phyloP scores from a whole-genome alignment of 805 yeast genomes.

The Candida sakaeoensis region DNA sequence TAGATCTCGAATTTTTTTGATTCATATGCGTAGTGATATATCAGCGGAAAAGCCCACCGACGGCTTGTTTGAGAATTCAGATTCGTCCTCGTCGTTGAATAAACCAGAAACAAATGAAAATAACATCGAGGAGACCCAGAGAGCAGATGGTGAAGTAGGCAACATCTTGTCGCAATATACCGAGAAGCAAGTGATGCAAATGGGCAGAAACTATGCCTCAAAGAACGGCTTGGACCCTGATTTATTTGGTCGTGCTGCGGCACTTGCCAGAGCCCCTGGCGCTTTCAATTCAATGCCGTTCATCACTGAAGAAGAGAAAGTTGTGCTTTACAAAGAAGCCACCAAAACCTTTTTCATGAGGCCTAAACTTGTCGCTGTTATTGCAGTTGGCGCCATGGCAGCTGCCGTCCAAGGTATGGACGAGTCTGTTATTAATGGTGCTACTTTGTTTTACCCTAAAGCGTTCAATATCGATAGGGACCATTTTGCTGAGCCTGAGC shows the following conservation, averaged over 20 bases:
- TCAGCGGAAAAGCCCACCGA: constrained; percentile 3
- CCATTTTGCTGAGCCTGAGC: constrained; percentile 40
- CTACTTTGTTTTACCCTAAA: constrained; percentile 55
- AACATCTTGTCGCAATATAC: constrained; percentile 56
- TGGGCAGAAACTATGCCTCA: constrained; percentile 65
- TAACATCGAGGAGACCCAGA: constrained; percentile 18
- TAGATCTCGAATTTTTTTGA: background rate
- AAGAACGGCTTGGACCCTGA: constrained; percentile 55
- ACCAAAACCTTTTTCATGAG: constrained; percentile 45
- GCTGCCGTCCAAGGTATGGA: constrained; percentile 78
- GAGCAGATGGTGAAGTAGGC: constrained; percentile 22
- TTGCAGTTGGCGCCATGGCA: constrained; percentile 61
- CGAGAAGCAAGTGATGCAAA: constrained; percentile 60
- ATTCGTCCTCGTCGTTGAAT: constrained; percentile 1
- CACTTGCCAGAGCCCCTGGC: constrained; percentile 54
- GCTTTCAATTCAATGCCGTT: constrained; percentile 56
- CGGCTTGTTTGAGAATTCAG: constrained; percentile 5
- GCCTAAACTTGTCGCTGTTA: constrained; percentile 46
- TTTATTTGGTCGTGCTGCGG: constrained; percentile 58
- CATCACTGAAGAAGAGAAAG: constrained; percentile 40
- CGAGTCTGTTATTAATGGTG: constrained; percentile 68
- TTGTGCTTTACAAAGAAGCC: constrained; percentile 47
- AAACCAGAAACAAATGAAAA: constrained; percentile 12
- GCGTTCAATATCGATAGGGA: constrained; percentile 43
- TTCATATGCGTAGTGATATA: background rate